Evolutionary conservation across 352 stramenopile species (phyloP).

Genomic region (Sclerospora graminicola): DNA sequence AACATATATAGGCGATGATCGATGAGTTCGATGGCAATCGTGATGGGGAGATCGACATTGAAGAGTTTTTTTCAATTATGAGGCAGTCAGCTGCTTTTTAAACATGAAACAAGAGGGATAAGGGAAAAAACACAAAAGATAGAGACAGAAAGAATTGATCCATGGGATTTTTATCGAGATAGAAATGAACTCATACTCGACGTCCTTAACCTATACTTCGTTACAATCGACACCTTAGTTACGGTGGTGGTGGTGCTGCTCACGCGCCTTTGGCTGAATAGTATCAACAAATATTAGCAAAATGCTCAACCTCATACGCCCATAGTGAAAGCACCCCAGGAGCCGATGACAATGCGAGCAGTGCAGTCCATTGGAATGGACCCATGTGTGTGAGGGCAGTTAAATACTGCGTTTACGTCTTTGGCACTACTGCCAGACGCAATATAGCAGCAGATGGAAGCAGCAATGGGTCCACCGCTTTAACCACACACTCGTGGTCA

Average conservation of each 20-base stretch:
- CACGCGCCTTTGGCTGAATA: slow-evolving; percentile 54
- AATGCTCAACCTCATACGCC: slow-evolving; percentile 30
- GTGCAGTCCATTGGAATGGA: slow-evolving; percentile 1
- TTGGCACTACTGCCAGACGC: too few relatives aligned
- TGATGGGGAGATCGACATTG: too few relatives aligned
- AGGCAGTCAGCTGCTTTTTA: too few relatives aligned
- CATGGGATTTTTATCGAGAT: slow-evolving; percentile 29
- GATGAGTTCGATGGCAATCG: too few relatives aligned
- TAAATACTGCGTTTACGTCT: background rate
- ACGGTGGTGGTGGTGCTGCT: slow-evolving; percentile 69
- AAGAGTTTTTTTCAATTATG: too few relatives aligned
- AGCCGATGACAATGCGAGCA: slow-evolving; percentile 31
- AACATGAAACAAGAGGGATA: too few relatives aligned
- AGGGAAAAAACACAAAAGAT: too few relatives aligned
- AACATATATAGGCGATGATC: too few relatives aligned
- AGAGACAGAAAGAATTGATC: slow-evolving; percentile 22
- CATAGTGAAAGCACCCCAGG: slow-evolving; percentile 18
- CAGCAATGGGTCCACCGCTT: slow-evolving; percentile 57
- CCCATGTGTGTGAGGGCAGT: background rate
- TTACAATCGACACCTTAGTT: slow-evolving; percentile 31
- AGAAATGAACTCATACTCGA: background rate
- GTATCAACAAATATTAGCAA: slow-evolving; percentile 8
- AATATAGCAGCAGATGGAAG: background rate
- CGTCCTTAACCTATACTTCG: too few relatives aligned
- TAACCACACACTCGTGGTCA: slow-evolving; percentile 16